These are phyloP conservation scores for Phytophthora vignae DNA, from an alignment of 352 stramenopile species.

Conservation along the genomic window DNA sequence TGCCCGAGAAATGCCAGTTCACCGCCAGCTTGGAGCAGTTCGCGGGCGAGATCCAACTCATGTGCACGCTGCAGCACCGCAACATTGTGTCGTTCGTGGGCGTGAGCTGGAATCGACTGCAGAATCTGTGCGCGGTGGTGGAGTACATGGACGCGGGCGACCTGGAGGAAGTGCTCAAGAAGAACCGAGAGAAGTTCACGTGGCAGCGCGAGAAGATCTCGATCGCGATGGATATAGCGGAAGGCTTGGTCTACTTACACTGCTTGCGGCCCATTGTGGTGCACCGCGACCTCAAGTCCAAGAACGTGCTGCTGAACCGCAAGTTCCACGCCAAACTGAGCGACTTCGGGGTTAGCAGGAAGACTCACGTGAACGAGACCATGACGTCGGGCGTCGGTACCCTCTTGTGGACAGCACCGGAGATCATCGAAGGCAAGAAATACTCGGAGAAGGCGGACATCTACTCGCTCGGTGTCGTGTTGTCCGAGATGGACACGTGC, in stretches of 20 bases:
- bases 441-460: slow-evolving; percentile 91
- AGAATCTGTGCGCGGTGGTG: slow-evolving; percentile 78
- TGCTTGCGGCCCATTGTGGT: slow-evolving; percentile 73
- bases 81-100: slow-evolving; percentile 83
- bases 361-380: slow-evolving; percentile 75
- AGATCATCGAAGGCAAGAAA: slow-evolving; percentile 89
- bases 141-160: slow-evolving; percentile 86
- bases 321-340: slow-evolving; percentile 80
- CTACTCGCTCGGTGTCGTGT: slow-evolving; percentile 87
- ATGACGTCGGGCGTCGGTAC: slow-evolving; percentile 85
- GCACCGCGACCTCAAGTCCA: slow-evolving; percentile 50
- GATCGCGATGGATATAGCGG: slow-evolving; percentile 85
- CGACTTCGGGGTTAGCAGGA: slow-evolving; percentile 89
- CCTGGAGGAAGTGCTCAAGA: slow-evolving; percentile 65
- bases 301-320: slow-evolving; percentile 57
- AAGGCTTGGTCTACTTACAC: slow-evolving; percentile 89
- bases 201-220: slow-evolving; percentile 80
- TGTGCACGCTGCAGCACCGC: slow-evolving; percentile 73
- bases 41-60: slow-evolving; percentile 73
- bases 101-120: slow-evolving; percentile 70
- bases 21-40: slow-evolving; percentile 72
- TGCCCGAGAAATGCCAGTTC: slow-evolving; percentile 66
- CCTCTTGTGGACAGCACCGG: slow-evolving; percentile 85
- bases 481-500: slow-evolving; percentile 83
- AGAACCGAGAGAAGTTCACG: slow-evolving; percentile 56